Percentiles rank a stretch among this genome's conserved stretches.
Conservation (phyloP, 345 rosid genomes). For the Mangifera indica region DNA sequence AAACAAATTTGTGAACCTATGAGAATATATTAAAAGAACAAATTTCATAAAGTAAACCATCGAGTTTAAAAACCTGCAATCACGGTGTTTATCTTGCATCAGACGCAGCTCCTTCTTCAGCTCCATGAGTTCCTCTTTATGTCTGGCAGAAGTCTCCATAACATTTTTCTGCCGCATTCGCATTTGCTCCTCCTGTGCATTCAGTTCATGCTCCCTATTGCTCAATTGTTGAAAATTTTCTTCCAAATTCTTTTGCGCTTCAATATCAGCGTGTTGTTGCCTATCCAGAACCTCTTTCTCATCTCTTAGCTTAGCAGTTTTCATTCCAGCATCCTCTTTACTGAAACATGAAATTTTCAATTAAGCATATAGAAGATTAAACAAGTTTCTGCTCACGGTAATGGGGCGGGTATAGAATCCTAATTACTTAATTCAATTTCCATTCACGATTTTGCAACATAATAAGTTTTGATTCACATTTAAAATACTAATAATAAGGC, state of each 20-base stretch:
- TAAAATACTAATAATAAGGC: background rate
- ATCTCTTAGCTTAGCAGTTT: slow-evolving; percentile 83
- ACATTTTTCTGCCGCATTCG: slow-evolving; percentile 57
- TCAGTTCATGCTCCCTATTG: slow-evolving; percentile 72
- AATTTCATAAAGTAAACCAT: slow-evolving; percentile 22
- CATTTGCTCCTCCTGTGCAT: slow-evolving; percentile 75
- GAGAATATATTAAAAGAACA: slow-evolving; percentile 1
- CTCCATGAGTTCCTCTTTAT: slow-evolving; percentile 58
- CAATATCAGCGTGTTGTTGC: slow-evolving; percentile 88
- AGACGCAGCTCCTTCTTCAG: slow-evolving; percentile 61
- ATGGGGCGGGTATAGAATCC: background rate
- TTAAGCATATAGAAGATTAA: background rate
- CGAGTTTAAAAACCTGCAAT: slow-evolving; percentile 56
- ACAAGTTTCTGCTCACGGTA: too few relatives aligned
- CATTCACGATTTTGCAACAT: background rate
- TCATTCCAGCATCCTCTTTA: slow-evolving; percentile 93
- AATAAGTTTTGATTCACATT: background rate
- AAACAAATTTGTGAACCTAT: background rate
- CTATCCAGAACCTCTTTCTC: slow-evolving; percentile 93
- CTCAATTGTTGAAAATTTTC: slow-evolving; percentile 89
- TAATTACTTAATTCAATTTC: background rate
- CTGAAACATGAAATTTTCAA: slow-evolving; percentile 43
- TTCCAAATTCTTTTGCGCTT: slow-evolving; percentile 86
- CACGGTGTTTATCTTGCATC: slow-evolving; percentile 74
- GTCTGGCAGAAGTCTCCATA: slow-evolving; percentile 53